A percentile compares a stretch with the other conserved stretches of the same genome.
Evolutionary conservation across 2,329 filamentous ascomycete genomes (phyloP).

Genomic region (Clonostachys rosea): DNA sequence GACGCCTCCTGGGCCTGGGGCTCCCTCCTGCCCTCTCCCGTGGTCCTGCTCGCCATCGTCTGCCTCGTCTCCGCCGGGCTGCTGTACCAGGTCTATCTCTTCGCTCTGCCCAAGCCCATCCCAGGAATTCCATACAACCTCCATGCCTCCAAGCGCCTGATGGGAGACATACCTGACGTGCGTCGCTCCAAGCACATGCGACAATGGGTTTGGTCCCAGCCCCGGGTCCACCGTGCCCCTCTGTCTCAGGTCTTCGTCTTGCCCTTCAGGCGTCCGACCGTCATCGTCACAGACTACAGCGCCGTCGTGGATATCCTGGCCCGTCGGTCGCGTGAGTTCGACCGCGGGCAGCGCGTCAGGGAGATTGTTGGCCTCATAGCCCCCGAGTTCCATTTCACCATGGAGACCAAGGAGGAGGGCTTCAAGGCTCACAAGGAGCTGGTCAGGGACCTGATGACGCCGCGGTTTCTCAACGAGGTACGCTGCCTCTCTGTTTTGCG

Average conservation of each 20-base stretch:
- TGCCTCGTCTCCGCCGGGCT: neutral
- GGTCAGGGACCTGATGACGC: slow-evolving; percentile 27
- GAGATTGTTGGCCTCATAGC: slow-evolving; percentile 9
- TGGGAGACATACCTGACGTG: slow-evolving; percentile 31
- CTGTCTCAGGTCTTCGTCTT: slow-evolving; percentile 25
- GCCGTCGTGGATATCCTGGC: slow-evolving; percentile 24
- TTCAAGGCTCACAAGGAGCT: slow-evolving; percentile 24
- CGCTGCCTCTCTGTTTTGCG: neutral
- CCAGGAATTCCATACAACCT: slow-evolving; percentile 38
- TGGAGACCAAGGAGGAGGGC: slow-evolving; percentile 20
- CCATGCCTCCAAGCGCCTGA: slow-evolving; percentile 20
- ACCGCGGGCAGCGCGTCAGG: slow-evolving; percentile 16
- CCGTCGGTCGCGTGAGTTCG: slow-evolving; percentile 4
- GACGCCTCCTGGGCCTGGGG: too few species aligned
- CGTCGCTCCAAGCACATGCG: neutral
- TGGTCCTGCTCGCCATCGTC: neutral
- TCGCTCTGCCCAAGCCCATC: slow-evolving; percentile 32
- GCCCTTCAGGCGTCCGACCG: slow-evolving; percentile 19
- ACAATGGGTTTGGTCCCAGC: neutral
- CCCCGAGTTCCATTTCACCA: slow-evolving; percentile 22
- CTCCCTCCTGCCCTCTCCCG: neutral
- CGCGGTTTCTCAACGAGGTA: slow-evolving; percentile 21
- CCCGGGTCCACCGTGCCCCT: slow-evolving; percentile 11
- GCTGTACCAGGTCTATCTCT: neutral
- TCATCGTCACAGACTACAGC: slow-evolving; percentile 24